Conservation (phyloP, 2,329 filamentous ascomycete genomes). For the Hymenoscyphus infarciens region DNA sequence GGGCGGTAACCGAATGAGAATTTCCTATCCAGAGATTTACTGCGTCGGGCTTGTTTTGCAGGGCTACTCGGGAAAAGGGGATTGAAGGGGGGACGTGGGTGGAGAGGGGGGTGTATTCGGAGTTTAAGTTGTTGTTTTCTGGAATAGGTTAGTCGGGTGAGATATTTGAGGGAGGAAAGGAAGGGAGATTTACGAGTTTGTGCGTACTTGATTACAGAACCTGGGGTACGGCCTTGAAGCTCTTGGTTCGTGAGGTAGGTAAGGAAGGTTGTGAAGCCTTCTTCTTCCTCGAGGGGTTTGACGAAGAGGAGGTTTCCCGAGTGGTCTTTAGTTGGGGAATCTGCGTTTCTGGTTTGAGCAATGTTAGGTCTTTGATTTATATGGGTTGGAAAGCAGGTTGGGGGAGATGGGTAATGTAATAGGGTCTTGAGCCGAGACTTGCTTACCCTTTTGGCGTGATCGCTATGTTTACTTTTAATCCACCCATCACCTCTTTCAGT, state of each 20-base stretch:
- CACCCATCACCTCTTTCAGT: conserved; percentile 52
- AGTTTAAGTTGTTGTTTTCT: conserved; percentile 76
- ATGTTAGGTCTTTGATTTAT: neutral
- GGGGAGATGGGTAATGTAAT: neutral
- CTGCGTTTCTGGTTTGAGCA: conserved; percentile 41
- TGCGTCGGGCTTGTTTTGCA: conserved; percentile 64
- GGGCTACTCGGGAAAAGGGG: conserved; percentile 69
- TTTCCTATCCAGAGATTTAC: conserved; percentile 84
- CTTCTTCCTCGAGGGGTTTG: conserved; percentile 66
- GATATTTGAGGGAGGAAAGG: neutral
- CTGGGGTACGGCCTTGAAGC: conserved; percentile 25
- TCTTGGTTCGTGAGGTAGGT: conserved; percentile 58
- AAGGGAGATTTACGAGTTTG: conserved; percentile 60
- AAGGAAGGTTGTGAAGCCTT: conserved; percentile 61
- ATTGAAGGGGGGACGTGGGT: conserved; percentile 60
- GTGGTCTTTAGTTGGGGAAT: conserved; percentile 46
- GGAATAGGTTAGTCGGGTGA: neutral
- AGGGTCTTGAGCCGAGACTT: neutral
- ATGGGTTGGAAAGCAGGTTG: neutral
- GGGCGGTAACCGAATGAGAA: conserved; percentile 61
- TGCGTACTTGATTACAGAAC: conserved; percentile 61
- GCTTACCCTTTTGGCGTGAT: conserved; percentile 56
- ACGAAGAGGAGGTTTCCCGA: conserved; percentile 52
- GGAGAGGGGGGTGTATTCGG: conserved; percentile 66
- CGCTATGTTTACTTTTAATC: conserved; percentile 66